A percentile compares a stretch with the other conserved stretches of the same genome.
These are phyloP conservation scores for Kodamaea nitidulidarum DNA, from an alignment of 805 yeast genomes.

Conservation along the genomic window DNA sequence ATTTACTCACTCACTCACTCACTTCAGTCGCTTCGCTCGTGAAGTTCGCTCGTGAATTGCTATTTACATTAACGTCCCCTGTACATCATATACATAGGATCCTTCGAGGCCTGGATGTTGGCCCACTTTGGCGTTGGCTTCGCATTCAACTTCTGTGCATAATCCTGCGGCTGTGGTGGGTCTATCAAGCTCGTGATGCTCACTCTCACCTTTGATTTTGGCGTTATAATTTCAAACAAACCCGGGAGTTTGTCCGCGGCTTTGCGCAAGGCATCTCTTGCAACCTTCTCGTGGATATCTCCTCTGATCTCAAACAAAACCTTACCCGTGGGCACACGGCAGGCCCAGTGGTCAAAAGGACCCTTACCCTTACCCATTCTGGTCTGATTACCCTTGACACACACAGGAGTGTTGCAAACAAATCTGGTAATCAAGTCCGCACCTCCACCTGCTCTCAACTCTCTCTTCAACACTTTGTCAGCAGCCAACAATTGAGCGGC, in stretches of 20 bases:
- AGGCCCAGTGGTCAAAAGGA: slow-evolving; percentile 95
- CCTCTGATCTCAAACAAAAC: slow-evolving; percentile 83
- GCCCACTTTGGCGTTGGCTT: slow-evolving; percentile 65
- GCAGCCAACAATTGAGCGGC: slow-evolving; percentile 92
- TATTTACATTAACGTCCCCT: slow-evolving; percentile 49
- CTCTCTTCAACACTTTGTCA: slow-evolving; percentile 78
- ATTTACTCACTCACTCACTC: too few relatives aligned
- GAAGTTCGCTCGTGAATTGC: too few relatives aligned
- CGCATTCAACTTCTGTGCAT: slow-evolving; percentile 48
- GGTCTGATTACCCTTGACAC: slow-evolving; percentile 95
- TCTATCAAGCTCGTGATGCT: slow-evolving; percentile 58
- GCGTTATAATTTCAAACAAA: slow-evolving; percentile 74
- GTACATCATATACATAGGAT: slow-evolving; percentile 52
- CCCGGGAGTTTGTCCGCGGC: slow-evolving; percentile 94
- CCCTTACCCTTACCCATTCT: slow-evolving; percentile 99
- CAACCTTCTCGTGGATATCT: slow-evolving; percentile 79
- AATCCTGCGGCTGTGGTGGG: slow-evolving; percentile 47
- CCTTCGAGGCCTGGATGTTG: slow-evolving; percentile 49
- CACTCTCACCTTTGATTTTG: slow-evolving; percentile 61
- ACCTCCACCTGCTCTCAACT: slow-evolving; percentile 64
- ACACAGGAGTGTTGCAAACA: slow-evolving; percentile 81
- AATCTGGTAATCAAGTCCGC: slow-evolving; percentile 78
- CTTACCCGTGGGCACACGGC: slow-evolving; percentile 93
- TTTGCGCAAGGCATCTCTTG: slow-evolving; percentile 83
- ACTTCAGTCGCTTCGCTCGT: too few relatives aligned